Base-by-base conservation (phyloP, 306 rosid genomes). In the Fragaria vesca region DNA sequence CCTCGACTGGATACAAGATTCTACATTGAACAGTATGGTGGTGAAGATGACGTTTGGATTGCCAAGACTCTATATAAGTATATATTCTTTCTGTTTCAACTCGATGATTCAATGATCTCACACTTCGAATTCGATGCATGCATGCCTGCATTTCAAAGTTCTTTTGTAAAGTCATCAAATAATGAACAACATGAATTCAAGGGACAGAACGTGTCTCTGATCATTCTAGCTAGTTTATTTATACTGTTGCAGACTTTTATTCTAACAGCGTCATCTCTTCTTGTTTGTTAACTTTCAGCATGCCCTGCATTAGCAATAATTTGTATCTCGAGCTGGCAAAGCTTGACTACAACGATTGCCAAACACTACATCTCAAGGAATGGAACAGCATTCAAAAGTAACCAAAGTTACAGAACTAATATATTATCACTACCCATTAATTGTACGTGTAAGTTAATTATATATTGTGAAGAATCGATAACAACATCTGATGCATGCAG, bases 41-140 rank as follows among this genome's bases (percentile, higher is more conserved):
- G 89, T 13, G 83, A 83, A 16, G 76, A 67, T 77, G 98, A 94
- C 50, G 89, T 88, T 0, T 95, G 98, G 98, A 95, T 95, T 28
- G 98, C 97, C 57, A 95, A 95, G 85, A 89, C 97, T 20, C 97
- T 95, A 15, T 95, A 95, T 74, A 95, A 95, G 98, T 90, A 21
- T 54, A 30, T 30, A 30, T 30, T 30, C 54, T 1, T 66, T 26
- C 34, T 9, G 2, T 38, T 51, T 48, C 1, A 50, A 4, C 15
- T 50, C 20, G 52, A 48, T 48, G 1, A 21, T 58, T 20, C n/a
- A 12, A 69, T 1, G 4, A 17, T 60, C 0, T 16, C 26, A 30
- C 71, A 6, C 24, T 5, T 30, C 2, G 2, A 1, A 66, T 71
- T 73, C 62, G 34, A 32, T 32, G 34, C 34, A 32, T 32, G 34